Conservation (phyloP, 2,329 filamentous ascomycete genomes). For the Stenocarpella maydis region DNA sequence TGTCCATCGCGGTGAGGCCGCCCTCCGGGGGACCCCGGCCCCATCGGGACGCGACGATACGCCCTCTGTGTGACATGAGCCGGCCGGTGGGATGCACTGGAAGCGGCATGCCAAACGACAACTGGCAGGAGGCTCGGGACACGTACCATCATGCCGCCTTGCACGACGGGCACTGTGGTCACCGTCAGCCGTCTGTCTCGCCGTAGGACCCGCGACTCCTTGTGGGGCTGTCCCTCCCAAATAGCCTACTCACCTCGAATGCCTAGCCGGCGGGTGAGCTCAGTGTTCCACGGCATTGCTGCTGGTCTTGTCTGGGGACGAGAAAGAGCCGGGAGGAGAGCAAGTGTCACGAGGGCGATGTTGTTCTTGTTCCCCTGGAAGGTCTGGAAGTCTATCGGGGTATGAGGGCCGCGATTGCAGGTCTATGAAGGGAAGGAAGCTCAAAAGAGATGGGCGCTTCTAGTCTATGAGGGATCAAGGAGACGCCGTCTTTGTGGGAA, state of each 20-base stretch:
- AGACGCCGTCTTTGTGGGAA: not conserved
- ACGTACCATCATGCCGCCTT: conserved; percentile 75
- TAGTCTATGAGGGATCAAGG: not conserved
- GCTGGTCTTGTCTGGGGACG: not conserved
- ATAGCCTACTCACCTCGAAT: conserved; percentile 31
- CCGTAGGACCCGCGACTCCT: not conserved
- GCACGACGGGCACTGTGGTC: conserved; percentile 75
- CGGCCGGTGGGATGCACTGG: not conserved
- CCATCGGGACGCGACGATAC: not conserved
- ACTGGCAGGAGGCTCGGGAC: conserved; percentile 39
- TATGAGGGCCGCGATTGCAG: not conserved
- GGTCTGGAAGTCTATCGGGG: not conserved
- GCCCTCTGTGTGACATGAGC: conserved; percentile 9
- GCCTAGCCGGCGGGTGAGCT: conserved; percentile 35
- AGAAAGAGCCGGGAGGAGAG: not conserved
- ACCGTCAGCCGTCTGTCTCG: conserved; percentile 38
- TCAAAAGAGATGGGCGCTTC: not conserved
- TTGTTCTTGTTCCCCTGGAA: too few relatives aligned
- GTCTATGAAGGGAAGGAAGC: not conserved
- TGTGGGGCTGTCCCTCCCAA: not conserved
- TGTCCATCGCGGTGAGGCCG: not conserved
- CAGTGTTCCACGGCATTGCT: conserved; percentile 36
- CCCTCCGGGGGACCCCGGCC: not conserved
- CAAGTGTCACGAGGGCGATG: not conserved
- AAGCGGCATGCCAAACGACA: conserved; percentile 18